Percentiles rank a stretch among this genome's conserved stretches.
phyloP scores from a whole-genome alignment of 805 yeast genomes.

The Yamadazyma laniorum region DNA sequence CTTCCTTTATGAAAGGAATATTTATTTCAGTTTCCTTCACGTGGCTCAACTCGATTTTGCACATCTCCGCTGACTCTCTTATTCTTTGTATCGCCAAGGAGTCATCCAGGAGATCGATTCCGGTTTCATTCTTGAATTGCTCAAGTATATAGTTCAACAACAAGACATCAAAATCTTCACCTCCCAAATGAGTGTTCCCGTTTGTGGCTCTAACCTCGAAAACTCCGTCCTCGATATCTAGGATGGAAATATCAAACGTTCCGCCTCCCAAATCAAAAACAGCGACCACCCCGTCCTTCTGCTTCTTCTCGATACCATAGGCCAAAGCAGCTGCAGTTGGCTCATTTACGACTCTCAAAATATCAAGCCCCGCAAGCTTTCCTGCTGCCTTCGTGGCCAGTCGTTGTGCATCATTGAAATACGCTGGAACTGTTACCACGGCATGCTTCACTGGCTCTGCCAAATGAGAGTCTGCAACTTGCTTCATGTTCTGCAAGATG shows the following conservation, averaged over 20 bases:
- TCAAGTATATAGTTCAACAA: slow-evolving; percentile 57
- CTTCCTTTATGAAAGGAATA: slow-evolving; percentile 65
- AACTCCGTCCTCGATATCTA: slow-evolving; percentile 77
- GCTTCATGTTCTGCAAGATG: slow-evolving; percentile 62
- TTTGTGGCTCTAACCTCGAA: slow-evolving; percentile 81
- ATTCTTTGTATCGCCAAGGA: slow-evolving; percentile 68
- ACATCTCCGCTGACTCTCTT: slow-evolving; percentile 75
- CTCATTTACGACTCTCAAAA: slow-evolving; percentile 74
- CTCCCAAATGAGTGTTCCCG: slow-evolving; percentile 84
- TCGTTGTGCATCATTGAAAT: slow-evolving; percentile 75
- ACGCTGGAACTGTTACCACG: slow-evolving; percentile 83
- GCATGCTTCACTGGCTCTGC: slow-evolving; percentile 55
- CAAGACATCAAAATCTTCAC: slow-evolving; percentile 79
- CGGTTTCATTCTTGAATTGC: slow-evolving; percentile 51
- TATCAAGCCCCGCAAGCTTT: slow-evolving; percentile 68
- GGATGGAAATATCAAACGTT: slow-evolving; percentile 75
- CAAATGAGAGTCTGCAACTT: slow-evolving; percentile 59
- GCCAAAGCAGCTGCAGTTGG: slow-evolving; percentile 88
- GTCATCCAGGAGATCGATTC: slow-evolving; percentile 48
- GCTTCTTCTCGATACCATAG: slow-evolving; percentile 63
- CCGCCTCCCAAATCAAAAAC: slow-evolving; percentile 84
- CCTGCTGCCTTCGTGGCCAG: slow-evolving; percentile 85
- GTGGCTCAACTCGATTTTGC: slow-evolving; percentile 73
- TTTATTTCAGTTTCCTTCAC: slow-evolving; percentile 59
- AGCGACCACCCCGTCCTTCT: slow-evolving; percentile 50